Evolutionary conservation across 768 basidiomycete species (phyloP), one percentile per base, ranked within the genome.

Genomic region (Boletales sp.): DNA sequence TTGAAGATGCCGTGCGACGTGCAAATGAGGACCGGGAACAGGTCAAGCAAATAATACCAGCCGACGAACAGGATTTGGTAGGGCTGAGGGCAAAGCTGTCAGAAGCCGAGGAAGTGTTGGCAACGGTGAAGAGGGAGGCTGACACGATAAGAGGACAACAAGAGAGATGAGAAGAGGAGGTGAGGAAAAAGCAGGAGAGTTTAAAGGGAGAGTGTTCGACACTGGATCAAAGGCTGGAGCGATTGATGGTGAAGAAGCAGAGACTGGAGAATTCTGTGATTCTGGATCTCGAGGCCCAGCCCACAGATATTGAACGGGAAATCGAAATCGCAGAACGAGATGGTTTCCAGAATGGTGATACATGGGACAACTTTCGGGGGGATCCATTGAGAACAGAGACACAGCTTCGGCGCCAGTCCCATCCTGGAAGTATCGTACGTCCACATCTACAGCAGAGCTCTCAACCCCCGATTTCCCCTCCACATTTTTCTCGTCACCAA

Each of bases 1-100:
- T 95, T 35, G 92, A 94, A 63, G 92, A 95, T 61, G 87, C 91
- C 3, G 84, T 87, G 12, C 92, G 89, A 61, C 83, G 90, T 47
- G 83, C 88, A 10, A 82, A 80, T 54, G 77, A 80, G 7, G 76
- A 73, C 0, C 74, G 80, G 9, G 72, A 69, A 18, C 71, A 77
- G 13, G 57, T 80, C 47, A 66, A 83, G 64, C 57, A 68, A 57
- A 64, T 67, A 48, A 63, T 70, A 1, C 58, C 49, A 19, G 68
- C 64, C 2, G 66, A 80, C 34, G 72, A 77, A 43, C 66, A 64
- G 13, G 70, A 71, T 6, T 54, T 79, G 51, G 72, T 71, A 3
- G 67, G 53, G 5, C 61, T 83, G 30, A 63, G 63, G 50, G 71
- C 74, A 48, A 66, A 61, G 43, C 74, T 80, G 40, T 64, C 47